Evolutionary conservation across 345 rosid genomes (phyloP).

Genomic region (Toxicodendron radicans): DNA sequence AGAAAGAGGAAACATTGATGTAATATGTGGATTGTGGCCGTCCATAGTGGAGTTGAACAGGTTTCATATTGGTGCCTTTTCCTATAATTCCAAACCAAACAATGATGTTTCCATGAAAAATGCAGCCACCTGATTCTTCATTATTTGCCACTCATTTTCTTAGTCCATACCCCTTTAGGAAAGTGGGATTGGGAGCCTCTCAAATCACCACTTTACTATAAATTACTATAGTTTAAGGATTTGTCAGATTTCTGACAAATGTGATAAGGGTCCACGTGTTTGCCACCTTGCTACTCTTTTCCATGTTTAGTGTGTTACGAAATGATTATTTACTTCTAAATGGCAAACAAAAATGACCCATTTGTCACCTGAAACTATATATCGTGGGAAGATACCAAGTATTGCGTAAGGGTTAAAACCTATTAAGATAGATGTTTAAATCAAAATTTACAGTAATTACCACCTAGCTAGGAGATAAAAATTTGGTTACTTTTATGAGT

Average conservation of each 20-base stretch:
- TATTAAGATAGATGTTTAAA: background rate
- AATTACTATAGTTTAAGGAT: conserved; percentile 17
- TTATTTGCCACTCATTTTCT: conserved; percentile 31
- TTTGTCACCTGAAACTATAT: conserved; percentile 22
- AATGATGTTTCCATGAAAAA: conserved; percentile 28
- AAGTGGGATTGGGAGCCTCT: conserved; percentile 35
- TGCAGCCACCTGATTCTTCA: background rate
- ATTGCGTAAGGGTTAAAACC: background rate
- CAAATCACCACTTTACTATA: conserved; percentile 8
- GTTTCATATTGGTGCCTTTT: background rate
- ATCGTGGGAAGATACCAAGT: background rate
- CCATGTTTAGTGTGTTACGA: background rate
- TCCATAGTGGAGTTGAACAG: conserved; percentile 31
- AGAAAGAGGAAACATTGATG: background rate
- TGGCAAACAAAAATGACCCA: conserved; percentile 20
- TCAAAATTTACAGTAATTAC: background rate
- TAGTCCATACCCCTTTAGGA: conserved; percentile 70
- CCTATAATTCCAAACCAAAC: conserved; percentile 17
- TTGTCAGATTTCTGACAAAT: conserved; percentile 19
- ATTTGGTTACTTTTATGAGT: too few species aligned
- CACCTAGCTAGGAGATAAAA: too few species aligned
- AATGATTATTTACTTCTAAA: conserved; percentile 9
- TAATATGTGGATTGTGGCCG: conserved; percentile 28
- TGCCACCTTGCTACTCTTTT: conserved; percentile 38
- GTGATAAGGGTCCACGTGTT: conserved; percentile 51